phyloP scores from a whole-genome alignment of 2,329 filamentous ascomycete species.

The Fusarium albidum region DNA sequence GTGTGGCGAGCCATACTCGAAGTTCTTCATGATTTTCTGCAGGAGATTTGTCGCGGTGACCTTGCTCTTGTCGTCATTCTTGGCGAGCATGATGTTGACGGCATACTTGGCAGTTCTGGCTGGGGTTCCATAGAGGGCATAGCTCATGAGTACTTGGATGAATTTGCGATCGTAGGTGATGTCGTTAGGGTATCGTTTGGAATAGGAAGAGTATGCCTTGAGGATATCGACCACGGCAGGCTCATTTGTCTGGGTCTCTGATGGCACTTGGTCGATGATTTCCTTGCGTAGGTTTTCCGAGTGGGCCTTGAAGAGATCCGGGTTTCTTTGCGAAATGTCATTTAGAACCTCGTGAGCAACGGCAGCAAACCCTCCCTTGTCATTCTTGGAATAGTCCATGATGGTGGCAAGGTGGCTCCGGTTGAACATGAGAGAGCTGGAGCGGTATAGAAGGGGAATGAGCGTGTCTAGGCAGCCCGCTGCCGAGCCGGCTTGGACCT shows the following conservation, averaged over 20 bases:
- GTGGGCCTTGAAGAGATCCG: conserved; percentile 90
- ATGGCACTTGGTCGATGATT: conserved; percentile 82
- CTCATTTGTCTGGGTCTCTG: conserved; percentile 72
- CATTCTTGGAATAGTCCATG: conserved; percentile 84
- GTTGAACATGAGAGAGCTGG: conserved; percentile 88
- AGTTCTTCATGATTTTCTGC: conserved; percentile 76
- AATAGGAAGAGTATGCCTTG: conserved; percentile 93
- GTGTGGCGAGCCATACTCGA: conserved; percentile 74
- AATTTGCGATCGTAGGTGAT: conserved; percentile 85
- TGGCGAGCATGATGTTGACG: conserved; percentile 85
- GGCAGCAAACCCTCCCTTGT: conserved; percentile 78
- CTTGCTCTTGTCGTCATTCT: conserved; percentile 74
- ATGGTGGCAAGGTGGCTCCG: conserved; percentile 92
- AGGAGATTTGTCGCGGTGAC: conserved; percentile 87
- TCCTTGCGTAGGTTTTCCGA: conserved; percentile 91
- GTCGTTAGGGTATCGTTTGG: conserved; percentile 83
- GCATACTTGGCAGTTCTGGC: conserved; percentile 91
- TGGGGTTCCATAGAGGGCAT: conserved; percentile 83
- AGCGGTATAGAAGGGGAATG: conserved; percentile 82
- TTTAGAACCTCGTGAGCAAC: conserved; percentile 90
- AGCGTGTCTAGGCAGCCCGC: conserved; percentile 79
- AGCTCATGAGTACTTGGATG: conserved; percentile 80
- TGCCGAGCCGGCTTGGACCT: conserved; percentile 73
- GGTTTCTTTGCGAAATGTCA: conserved; percentile 89
- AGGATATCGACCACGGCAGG: conserved; percentile 84